Percentiles rank a stretch among this genome's conserved stretches.
Conservation (phyloP, 1,139 yeast genomes). For the Lodderomyces elongisporus region DNA sequence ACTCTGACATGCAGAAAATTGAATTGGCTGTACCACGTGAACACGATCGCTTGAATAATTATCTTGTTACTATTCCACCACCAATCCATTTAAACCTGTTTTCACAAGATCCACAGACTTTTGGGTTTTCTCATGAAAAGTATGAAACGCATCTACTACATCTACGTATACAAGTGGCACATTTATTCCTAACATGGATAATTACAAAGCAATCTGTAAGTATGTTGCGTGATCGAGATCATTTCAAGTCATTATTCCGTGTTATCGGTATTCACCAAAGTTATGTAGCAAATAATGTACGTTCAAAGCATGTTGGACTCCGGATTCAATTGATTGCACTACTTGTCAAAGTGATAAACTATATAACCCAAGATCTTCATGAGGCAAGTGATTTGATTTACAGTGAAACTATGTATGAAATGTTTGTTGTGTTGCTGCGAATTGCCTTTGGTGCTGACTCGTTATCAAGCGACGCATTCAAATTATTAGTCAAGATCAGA, state of each 20-base stretch:
- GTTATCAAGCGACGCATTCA: conserved; percentile 31
- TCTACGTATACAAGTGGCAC: conserved; percentile 37
- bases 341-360: conserved; percentile 28
- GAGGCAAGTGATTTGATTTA: conserved; percentile 31
- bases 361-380: conserved; percentile 25
- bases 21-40: conserved; percentile 29
- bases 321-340: conserved; percentile 42
- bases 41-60: conserved; percentile 21
- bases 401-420: conserved; percentile 42
- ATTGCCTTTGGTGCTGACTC: conserved; percentile 52
- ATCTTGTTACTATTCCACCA: conserved; percentile 26
- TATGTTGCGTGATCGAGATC: conserved; percentile 30
- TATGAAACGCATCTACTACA: conserved; percentile 44
- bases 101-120: background rate
- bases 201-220: conserved; percentile 27
- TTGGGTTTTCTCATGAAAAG: conserved; percentile 12
- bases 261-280: conserved; percentile 52
- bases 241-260: conserved; percentile 41
- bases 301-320: conserved; percentile 36
- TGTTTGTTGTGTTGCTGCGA: conserved; percentile 49
- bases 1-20: conserved; percentile 31
- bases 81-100: conserved; percentile 16
- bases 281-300: conserved; percentile 40
- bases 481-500: conserved; percentile 28
- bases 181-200: conserved; percentile 41